phyloP scores from a whole-genome alignment of 371 early-diverging fungal genomes.

The Coemansia sp. region DNA sequence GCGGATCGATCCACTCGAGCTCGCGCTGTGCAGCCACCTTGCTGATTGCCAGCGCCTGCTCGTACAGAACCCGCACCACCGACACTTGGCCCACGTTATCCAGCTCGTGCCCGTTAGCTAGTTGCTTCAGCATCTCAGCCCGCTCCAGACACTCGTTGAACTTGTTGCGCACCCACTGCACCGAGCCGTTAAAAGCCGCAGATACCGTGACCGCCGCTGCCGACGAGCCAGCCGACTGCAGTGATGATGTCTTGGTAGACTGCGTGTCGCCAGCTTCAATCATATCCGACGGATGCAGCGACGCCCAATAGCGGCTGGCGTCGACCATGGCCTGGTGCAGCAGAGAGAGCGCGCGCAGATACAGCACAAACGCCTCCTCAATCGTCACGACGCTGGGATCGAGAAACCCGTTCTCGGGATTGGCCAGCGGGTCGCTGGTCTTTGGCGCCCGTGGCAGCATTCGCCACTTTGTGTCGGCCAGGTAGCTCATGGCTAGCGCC shows the following conservation, averaged over 20 bases:
- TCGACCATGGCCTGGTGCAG: slow-evolving; percentile 72
- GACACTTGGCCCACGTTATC: slow-evolving; percentile 48
- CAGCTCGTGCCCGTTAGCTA: slow-evolving; percentile 53
- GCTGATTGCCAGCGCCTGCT: slow-evolving; percentile 64
- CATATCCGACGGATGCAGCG: slow-evolving; percentile 31
- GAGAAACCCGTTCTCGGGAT: slow-evolving; percentile 27
- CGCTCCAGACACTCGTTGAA: slow-evolving; percentile 85
- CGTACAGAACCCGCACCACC: slow-evolving; percentile 70
- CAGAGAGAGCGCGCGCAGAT: slow-evolving; percentile 71
- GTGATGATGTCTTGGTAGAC: not conserved
- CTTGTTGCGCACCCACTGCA: slow-evolving; percentile 84
- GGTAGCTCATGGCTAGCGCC: slow-evolving; percentile 43
- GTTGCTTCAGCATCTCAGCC: slow-evolving; percentile 65
- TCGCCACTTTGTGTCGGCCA: slow-evolving; percentile 50
- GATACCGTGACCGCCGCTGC: slow-evolving; percentile 29
- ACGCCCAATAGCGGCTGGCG: slow-evolving; percentile 72
- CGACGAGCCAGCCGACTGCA: not conserved
- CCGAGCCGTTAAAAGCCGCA: slow-evolving; percentile 53
- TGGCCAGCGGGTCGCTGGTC: slow-evolving; percentile 21
- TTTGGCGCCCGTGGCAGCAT: slow-evolving; percentile 14
- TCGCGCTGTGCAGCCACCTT: slow-evolving; percentile 48
- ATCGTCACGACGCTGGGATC: slow-evolving; percentile 51
- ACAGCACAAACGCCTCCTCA: slow-evolving; percentile 74
- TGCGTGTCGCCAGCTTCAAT: not conserved
- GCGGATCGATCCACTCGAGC: slow-evolving; percentile 55